Percentiles rank a stretch among this genome's conserved stretches.
Evolutionary conservation across 192 early-diverging fungal genomes (phyloP).

Genomic region (Diversispora eburnea): DNA sequence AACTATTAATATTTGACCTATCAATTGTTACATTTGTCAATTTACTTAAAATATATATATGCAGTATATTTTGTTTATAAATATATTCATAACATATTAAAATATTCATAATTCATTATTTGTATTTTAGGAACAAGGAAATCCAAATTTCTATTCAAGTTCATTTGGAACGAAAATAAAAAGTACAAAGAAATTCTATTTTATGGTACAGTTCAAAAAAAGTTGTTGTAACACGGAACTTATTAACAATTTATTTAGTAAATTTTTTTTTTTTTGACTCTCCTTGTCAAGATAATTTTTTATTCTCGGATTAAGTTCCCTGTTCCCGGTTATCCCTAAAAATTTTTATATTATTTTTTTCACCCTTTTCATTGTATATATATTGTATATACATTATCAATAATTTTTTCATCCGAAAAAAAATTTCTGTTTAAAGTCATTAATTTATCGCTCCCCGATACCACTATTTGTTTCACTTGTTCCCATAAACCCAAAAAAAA

Average conservation of each 20-base stretch:
- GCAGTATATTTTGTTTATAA: too few relatives aligned
- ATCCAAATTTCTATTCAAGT: too few relatives aligned
- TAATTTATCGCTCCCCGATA: background rate
- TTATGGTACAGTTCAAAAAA: too few relatives aligned
- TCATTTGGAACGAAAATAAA: too few relatives aligned
- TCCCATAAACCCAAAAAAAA: constrained; percentile 8
- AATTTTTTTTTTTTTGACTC: background rate
- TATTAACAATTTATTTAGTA: background rate
- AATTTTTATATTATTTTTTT: background rate
- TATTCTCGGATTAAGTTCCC: constrained; percentile 3
- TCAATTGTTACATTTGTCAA: too few relatives aligned
- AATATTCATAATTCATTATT: too few relatives aligned
- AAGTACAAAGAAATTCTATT: too few relatives aligned
- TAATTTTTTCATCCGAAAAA: constrained; percentile 1
- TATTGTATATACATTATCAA: background rate
- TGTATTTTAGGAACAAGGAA: too few relatives aligned
- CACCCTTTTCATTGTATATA: background rate
- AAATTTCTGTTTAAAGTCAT: background rate
- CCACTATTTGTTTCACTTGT: constrained; percentile 12
- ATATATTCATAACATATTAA: too few relatives aligned
- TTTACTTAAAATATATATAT: too few relatives aligned
- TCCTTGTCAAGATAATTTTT: background rate
- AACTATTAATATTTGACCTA: too few relatives aligned
- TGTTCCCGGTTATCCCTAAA: background rate
- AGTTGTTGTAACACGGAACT: background rate